These are phyloP conservation scores for Tagetes patula DNA, from an alignment of 129 eudicot species.

Conservation along the genomic window DNA sequence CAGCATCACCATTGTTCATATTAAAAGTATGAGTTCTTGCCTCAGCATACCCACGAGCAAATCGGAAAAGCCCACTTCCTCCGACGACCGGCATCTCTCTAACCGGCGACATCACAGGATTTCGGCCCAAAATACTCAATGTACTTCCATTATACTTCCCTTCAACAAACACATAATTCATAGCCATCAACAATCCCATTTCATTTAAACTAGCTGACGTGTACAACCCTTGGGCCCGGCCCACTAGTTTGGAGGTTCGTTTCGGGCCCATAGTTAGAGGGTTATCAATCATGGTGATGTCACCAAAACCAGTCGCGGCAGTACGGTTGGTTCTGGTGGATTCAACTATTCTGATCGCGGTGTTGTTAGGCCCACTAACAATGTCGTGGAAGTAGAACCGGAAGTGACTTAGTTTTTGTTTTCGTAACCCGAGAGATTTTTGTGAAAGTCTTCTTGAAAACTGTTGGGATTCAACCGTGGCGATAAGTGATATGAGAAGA, in stretches of 20 bases:
- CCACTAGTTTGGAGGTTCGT: conserved; percentile 36
- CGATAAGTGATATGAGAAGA: conserved; percentile 24
- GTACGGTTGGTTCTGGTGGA: conserved; percentile 37
- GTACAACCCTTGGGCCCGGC: conserved; percentile 59
- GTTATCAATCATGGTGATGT: conserved; percentile 48
- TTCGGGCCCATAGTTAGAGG: conserved; percentile 50
- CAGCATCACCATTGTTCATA: conserved; percentile 34
- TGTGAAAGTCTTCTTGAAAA: conserved; percentile 33
- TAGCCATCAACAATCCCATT: conserved; percentile 42
- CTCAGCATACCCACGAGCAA: conserved; percentile 51
- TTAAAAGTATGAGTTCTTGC: conserved; percentile 46
- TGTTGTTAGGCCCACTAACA: conserved; percentile 36
- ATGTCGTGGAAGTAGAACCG: conserved; percentile 55
- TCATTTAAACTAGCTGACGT: conserved; percentile 31
- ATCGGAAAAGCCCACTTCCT: conserved; percentile 59
- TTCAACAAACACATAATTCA: conserved; percentile 42
- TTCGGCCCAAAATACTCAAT: conserved; percentile 47
- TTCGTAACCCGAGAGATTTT: conserved; percentile 28
- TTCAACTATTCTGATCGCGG: conserved; percentile 34
- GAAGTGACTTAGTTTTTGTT: conserved; percentile 49
- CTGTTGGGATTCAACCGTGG: conserved; percentile 20
- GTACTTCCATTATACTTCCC: conserved; percentile 64
- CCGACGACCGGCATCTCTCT: conserved; percentile 62
- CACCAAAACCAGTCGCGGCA: conserved; percentile 39
- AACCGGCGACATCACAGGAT: conserved; percentile 30